Evolutionary conservation across 352 stramenopile species (phyloP), one percentile per base, ranked within the genome.

Genomic region (Phytopythium delawarense): DNA sequence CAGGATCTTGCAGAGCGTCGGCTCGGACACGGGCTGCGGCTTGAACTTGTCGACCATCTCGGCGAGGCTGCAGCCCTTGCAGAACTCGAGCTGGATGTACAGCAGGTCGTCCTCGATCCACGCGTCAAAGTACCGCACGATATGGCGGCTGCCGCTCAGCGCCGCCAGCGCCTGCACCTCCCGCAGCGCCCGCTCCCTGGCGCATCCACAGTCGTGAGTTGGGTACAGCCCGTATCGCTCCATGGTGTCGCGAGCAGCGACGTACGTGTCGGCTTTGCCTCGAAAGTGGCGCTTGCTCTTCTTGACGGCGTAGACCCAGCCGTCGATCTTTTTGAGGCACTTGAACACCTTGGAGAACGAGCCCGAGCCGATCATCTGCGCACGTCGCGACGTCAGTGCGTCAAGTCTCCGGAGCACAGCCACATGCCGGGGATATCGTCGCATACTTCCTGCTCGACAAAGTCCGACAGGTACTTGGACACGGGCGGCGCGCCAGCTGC

Each of bases 311-410:
- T 96, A 96, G 34, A 80, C 75, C 84, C 84, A 93, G 21, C 87
- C 87, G 67, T 96, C 87, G 40, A 96, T 89, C 63, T 90, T 91
- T 65, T 96, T 94, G 32, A 88, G 71, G 61, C 81, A 91, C 72
- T 92, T 94, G 70, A 79, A 94, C 23, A 94, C 85, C 60, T 94
- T 92, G 28, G 84, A 96, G 70, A 96, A 96, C 21, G 83, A 86
- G 1, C 87, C 87, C 9, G 83, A 90, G n/a, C 87, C 87, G 39
- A 96, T 67, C 54, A 94, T 60, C 81, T 92, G 44, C 16, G 45
- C 57, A 55, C n/a, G n/a, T 15, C 6, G 13, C 7, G 21, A 21
- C 16, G 7, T 42, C 39, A 37, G n/a, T 21, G 23, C 5, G 5
- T 49, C 20, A 49, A 25, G n/a, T 25, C 18, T 4, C 20, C n/a